Evolutionary conservation across 306 rosid genomes (phyloP).

Genomic region (Trichosanthes truncata): DNA sequence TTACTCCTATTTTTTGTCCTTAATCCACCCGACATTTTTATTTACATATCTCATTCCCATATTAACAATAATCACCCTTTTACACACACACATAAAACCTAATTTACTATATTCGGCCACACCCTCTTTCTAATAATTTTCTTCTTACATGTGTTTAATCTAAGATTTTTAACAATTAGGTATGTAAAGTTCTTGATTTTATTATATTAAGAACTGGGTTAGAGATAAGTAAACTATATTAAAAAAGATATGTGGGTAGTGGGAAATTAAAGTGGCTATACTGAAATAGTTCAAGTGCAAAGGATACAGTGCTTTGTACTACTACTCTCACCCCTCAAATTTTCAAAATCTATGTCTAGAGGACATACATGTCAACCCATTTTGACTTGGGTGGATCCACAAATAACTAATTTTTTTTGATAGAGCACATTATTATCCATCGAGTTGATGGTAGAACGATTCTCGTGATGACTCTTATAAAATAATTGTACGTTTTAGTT

Average conservation of each 20-base stretch:
- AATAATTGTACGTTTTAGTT: not conserved
- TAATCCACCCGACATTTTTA: slow-evolving; percentile 2
- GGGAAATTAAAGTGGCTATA: not conserved
- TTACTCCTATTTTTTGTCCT: not conserved
- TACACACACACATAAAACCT: not conserved
- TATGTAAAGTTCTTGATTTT: too few species aligned
- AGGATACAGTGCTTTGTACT: slow-evolving; percentile 7
- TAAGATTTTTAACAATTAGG: too few species aligned
- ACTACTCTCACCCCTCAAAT: not conserved
- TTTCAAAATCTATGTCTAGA: slow-evolving; percentile 10
- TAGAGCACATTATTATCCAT: not conserved
- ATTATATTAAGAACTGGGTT: too few species aligned
- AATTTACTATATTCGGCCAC: too few species aligned
- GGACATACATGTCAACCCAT: slow-evolving; percentile 24
- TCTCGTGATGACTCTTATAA: not conserved
- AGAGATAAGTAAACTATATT: too few species aligned
- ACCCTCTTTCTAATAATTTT: too few species aligned
- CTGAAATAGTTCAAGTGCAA: slow-evolving; percentile 18
- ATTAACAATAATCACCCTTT: not conserved
- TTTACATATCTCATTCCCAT: not conserved
- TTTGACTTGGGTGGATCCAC: slow-evolving; percentile 21
- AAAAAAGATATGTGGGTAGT: not conserved
- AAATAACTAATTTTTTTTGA: not conserved
- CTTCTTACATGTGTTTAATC: too few species aligned
- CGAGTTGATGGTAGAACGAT: not conserved